A percentile compares a stretch with the other conserved stretches of the same genome.
Evolutionary conservation across 163 green algal species (phyloP).

Genomic region (Scenedesmus sp.): DNA sequence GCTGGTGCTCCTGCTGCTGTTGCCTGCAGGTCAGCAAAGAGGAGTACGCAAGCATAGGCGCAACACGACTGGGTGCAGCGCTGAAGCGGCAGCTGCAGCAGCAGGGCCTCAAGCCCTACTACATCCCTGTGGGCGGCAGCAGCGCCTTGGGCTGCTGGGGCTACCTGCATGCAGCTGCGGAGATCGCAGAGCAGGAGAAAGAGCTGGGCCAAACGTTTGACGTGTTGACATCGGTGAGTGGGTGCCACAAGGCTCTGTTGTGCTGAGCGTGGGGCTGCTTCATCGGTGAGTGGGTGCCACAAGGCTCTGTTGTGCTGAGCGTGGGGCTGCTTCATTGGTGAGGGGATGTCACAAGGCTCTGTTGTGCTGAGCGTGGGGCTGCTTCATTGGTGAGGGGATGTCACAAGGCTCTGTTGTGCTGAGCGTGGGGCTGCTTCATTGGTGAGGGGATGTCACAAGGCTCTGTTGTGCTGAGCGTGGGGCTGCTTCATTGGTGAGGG

Average conservation of each 20-base stretch:
- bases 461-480: no score
- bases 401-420: no score
- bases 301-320: no score
- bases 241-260: neutral
- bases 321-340: no score
- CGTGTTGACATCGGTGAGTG: constrained; percentile 86
- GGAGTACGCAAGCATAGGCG: constrained; percentile 87
- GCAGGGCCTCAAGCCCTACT: constrained; percentile 81
- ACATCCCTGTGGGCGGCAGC: constrained; percentile 93
- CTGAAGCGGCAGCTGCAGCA: constrained; percentile 76
- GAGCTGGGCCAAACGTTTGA: constrained; percentile 68
- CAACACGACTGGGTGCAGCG: constrained; percentile 66
- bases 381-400: no score
- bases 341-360: no score
- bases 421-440: no score
- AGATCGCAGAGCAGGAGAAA: constrained; percentile 83
- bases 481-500: no score
- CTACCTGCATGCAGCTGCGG: constrained; percentile 89
- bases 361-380: no score
- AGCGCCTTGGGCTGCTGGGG: constrained; percentile 86
- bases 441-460: no score
- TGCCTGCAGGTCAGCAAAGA: constrained; percentile 87
- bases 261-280: no score
- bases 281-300: no score
- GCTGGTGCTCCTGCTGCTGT: neutral